Evolutionary conservation across 2,329 filamentous ascomycete genomes (phyloP), one percentile per base, ranked within the genome.

Genomic region (Pseudopyrenochaeta lycopersici): DNA sequence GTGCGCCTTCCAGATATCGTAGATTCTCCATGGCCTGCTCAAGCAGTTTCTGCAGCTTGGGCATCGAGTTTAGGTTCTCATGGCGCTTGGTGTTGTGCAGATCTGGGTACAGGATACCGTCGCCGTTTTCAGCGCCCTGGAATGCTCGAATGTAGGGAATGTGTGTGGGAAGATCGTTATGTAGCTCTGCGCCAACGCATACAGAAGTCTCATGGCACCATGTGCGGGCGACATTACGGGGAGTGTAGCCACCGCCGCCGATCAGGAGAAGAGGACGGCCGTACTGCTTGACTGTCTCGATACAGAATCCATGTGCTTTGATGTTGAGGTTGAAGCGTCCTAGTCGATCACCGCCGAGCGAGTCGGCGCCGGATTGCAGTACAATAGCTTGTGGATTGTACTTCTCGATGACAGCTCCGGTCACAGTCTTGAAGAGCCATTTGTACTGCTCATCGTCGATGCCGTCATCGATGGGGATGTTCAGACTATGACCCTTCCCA

Each of bases 121-220:
- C 75, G 21, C 80, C 80, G 49, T 94, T 92, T 58, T 95, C 90
- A 36, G 92, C 89, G 41, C 90, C 87, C 47, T 75, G 68, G 77
- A 99, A 99, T 59, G 96, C 92, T 59, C 91, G 88, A 52, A 92
- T 87, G 82, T 94, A 96, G 0, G 92, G 91, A 7, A 94, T 87
- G 67, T 96, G 88, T 31, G 85, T 78, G 0, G 95, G 94, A 23
- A 98, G 88, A 11, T 86, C 84, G 15, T 89, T 85, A 72, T 85
- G 80, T 59, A 97, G 88, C 52, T 85, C 84, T 59, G 89, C 83
- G 63, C 88, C 88, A 58, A 96, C 90, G 55, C 92, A 92, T 63
- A 98, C 91, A 56, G 90, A 90, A 11, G 95, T 99, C 79, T 99
- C 95, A 77, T 96, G 94, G 20, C 93, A 92, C 95, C 95, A 99